Base-by-base conservation (phyloP, 768 basidiomycete genomes). In the Termitomyces sp. region DNA sequence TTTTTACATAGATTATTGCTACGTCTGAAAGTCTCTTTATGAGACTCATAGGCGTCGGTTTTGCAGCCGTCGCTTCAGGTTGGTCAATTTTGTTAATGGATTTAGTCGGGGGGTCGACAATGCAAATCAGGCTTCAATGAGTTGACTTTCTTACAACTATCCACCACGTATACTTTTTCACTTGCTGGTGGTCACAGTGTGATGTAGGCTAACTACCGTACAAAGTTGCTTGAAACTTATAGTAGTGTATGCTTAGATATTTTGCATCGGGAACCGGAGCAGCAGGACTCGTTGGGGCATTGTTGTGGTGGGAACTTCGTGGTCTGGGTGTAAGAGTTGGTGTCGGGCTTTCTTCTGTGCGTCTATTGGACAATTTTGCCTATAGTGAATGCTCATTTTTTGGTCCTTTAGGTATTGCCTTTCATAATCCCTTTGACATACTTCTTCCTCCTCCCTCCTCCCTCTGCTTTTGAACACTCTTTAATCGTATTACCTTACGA, bases 231-330 rank as follows among this genome's bases (percentile, higher is more conserved):
- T 5, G n/a, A 31, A 1, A 9, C 36, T 39, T 12, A 53, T 7
- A 16, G 15, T n/a, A 5, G 9, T 42, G 11, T 7, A 20, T 45
- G 5, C 12, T 15, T 22, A 90, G 89, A 7, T 97, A 93, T 64
- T 99, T 98, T 68, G 87, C 95, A 6, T 88, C 88, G 6, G 96
- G 96, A 1, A 98, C 96, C 0, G 96, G 96, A 2, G 92, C 89
- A 5, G 96, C 96, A 0, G 96, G 96, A 0, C 81, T 99, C 1
- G 88, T 86, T 0, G 96, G 96, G 6, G 94, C 96, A 0, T 88
- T 89, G 35, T 64, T 97, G 10, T 98, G 96, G 96, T 98, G 96
- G 96, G 78, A 93, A 58, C 73, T 98, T 3, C 77, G 96, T n/a
- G 81, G 83, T 2, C 70, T 96, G 0, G 96, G 96, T 20, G 92